phyloP scores from a whole-genome alignment of 805 yeast species.

The Saturnispora galanensis region DNA sequence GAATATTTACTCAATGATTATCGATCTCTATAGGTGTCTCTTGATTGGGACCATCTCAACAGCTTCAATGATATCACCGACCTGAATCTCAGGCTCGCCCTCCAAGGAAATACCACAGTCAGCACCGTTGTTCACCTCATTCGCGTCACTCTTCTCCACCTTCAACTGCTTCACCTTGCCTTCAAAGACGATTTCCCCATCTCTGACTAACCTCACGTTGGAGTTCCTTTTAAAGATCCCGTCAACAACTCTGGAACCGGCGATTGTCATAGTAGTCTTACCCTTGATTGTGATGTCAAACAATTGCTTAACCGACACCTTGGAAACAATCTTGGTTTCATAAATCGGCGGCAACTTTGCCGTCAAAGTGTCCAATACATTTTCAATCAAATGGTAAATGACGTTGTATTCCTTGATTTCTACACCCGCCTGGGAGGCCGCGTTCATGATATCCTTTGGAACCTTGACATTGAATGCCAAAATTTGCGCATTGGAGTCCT shows the following conservation, averaged over 20 bases:
- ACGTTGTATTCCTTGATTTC: constrained; percentile 58
- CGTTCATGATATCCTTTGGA: constrained; percentile 49
- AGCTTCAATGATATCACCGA: constrained; percentile 68
- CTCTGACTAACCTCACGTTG: constrained; percentile 27
- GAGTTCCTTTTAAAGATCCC: constrained; percentile 61
- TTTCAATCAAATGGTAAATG: constrained; percentile 81
- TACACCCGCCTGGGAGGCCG: constrained; percentile 51
- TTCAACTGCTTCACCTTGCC: constrained; percentile 58
- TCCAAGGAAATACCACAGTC: constrained; percentile 85
- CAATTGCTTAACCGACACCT: constrained; percentile 57
- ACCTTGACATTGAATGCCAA: constrained; percentile 68
- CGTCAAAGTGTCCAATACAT: constrained; percentile 58
- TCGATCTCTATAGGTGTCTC: constrained; percentile 34
- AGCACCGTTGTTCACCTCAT: constrained; percentile 69
- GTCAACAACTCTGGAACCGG: constrained; percentile 73
- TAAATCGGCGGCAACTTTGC: constrained; percentile 52
- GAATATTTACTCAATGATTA: not conserved
- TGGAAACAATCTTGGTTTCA: constrained; percentile 57
- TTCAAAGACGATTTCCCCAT: constrained; percentile 38
- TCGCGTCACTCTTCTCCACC: constrained; percentile 70
- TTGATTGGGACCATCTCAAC: constrained; percentile 56
- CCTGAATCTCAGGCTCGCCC: constrained; percentile 23
- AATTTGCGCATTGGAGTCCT: constrained; percentile 60
- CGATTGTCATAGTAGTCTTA: constrained; percentile 51
- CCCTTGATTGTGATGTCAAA: constrained; percentile 58